phyloP scores from a whole-genome alignment of 345 rosid genomes.

The Sonneratia caseolaris region DNA sequence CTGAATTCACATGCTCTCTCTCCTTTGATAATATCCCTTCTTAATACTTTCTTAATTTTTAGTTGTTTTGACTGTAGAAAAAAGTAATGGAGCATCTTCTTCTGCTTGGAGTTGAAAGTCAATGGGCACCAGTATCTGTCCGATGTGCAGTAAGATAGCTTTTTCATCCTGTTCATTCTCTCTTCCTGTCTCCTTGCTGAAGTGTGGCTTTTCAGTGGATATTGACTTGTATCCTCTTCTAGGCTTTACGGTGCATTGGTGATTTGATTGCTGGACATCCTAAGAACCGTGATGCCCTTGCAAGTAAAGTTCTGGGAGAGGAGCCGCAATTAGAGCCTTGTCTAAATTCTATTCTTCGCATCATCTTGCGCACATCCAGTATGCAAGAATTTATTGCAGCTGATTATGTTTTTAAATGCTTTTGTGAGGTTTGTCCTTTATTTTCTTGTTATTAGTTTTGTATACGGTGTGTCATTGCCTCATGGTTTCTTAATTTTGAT shows the following conservation, averaged over 20 bases:
- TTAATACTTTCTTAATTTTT: constrained; percentile 9
- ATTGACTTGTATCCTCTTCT: constrained; percentile 9
- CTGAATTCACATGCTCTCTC: constrained; percentile 4
- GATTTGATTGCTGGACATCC: constrained; percentile 68
- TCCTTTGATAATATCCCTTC: neutral
- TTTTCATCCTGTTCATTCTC: constrained; percentile 1
- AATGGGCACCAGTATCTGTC: constrained; percentile 85
- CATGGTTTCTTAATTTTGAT: constrained; percentile 13
- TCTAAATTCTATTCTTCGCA: constrained; percentile 82
- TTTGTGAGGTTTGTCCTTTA: constrained; percentile 67
- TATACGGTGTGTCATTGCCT: neutral
- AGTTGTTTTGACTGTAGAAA: constrained; percentile 38
- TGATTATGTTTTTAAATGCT: constrained; percentile 72
- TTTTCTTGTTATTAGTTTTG: constrained; percentile 5
- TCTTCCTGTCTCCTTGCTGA: neutral
- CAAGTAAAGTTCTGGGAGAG: constrained; percentile 90
- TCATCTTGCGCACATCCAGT: constrained; percentile 75
- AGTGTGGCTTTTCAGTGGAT: neutral
- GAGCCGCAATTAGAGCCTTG: constrained; percentile 85
- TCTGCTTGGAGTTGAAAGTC: constrained; percentile 86
- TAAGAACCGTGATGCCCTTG: constrained; percentile 68
- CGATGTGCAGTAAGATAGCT: constrained; percentile 65
- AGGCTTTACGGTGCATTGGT: constrained; percentile 86
- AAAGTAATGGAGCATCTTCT: constrained; percentile 74
- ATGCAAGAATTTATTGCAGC: constrained; percentile 89